phyloP scores from a whole-genome alignment of 768 basidiomycete species.

The Russula foetens region DNA sequence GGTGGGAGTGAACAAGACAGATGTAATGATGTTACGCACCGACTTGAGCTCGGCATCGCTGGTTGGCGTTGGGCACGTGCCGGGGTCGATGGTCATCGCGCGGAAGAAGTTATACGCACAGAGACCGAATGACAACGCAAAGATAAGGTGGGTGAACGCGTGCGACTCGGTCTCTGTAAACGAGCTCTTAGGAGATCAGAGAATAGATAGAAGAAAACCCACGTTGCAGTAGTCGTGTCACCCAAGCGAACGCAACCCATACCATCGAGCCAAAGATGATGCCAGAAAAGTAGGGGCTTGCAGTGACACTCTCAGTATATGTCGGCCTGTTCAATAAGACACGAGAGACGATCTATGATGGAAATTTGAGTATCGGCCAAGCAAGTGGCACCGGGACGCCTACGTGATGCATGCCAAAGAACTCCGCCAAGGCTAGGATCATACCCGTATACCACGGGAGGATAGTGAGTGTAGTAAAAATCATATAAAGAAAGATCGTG shows the following conservation, averaged over 20 bases:
- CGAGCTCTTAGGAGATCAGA: neutral
- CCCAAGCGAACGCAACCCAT: slow-evolving; percentile 84
- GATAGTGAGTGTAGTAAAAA: slow-evolving; percentile 75
- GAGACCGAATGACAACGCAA: slow-evolving; percentile 46
- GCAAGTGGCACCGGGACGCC: slow-evolving; percentile 25
- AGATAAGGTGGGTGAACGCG: slow-evolving; percentile 66
- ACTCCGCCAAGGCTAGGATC: slow-evolving; percentile 74
- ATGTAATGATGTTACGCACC: slow-evolving; percentile 43
- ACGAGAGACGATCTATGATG: slow-evolving; percentile 64
- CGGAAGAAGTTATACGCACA: neutral
- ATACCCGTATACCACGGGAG: slow-evolving; percentile 88
- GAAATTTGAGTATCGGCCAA: slow-evolving; percentile 7
- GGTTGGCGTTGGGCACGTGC: slow-evolving; percentile 70
- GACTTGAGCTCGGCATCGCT: slow-evolving; percentile 84
- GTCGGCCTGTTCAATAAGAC: slow-evolving; percentile 76
- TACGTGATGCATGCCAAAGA: slow-evolving; percentile 93
- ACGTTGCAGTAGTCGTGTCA: slow-evolving; percentile 69
- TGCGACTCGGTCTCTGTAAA: slow-evolving; percentile 66
- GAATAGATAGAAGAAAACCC: slow-evolving; percentile 20
- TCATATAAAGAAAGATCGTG: slow-evolving; percentile 67
- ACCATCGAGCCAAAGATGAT: slow-evolving; percentile 81
- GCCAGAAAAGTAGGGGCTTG: slow-evolving; percentile 88
- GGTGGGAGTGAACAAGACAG: neutral
- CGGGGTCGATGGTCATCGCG: slow-evolving; percentile 80
- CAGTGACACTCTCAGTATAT: slow-evolving; percentile 75